A percentile compares a stretch with the other conserved stretches of the same genome.
phyloP scores from a whole-genome alignment of 331 rosid genomes.

The Stylosanthes scabra region DNA sequence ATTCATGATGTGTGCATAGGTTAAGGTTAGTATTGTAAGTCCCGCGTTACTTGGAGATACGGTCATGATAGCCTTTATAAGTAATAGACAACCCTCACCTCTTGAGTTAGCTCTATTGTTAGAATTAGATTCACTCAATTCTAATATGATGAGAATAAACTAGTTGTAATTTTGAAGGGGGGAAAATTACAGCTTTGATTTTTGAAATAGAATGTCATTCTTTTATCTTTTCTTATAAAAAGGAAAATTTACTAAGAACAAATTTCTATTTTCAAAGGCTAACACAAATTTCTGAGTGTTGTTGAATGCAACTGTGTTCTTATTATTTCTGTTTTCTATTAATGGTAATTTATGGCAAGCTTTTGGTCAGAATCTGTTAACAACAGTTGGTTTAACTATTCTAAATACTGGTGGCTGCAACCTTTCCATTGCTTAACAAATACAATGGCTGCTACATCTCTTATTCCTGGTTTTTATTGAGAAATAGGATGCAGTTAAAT shows the following conservation, averaged over 20 bases:
- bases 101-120: too few relatives aligned
- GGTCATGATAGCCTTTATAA: too few relatives aligned
- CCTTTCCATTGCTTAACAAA: slow-evolving; percentile 15
- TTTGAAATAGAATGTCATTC: not conserved
- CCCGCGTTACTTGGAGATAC: too few relatives aligned
- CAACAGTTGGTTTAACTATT: slow-evolving; percentile 23
- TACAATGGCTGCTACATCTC: not conserved
- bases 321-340: slow-evolving; percentile 2
- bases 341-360: slow-evolving; percentile 6
- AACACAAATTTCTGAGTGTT: not conserved
- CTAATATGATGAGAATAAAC: not conserved
- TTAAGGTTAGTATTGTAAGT: too few relatives aligned
- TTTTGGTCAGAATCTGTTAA: slow-evolving; percentile 2
- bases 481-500: slow-evolving; percentile 81
- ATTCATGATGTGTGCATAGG: too few relatives aligned
- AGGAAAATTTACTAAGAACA: not conserved
- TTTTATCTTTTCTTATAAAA: not conserved
- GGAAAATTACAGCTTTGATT: slow-evolving; percentile 3
- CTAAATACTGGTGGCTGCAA: slow-evolving; percentile 27
- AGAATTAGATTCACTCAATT: too few relatives aligned
- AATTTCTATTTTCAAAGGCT: not conserved
- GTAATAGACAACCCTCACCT: too few relatives aligned
- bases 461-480: slow-evolving; percentile 39
- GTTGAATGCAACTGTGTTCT: slow-evolving; percentile 22
- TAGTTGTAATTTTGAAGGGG: not conserved